Base-by-base conservation (phyloP, 805 yeast species). In the Maudiozyma serrabonitensis region DNA sequence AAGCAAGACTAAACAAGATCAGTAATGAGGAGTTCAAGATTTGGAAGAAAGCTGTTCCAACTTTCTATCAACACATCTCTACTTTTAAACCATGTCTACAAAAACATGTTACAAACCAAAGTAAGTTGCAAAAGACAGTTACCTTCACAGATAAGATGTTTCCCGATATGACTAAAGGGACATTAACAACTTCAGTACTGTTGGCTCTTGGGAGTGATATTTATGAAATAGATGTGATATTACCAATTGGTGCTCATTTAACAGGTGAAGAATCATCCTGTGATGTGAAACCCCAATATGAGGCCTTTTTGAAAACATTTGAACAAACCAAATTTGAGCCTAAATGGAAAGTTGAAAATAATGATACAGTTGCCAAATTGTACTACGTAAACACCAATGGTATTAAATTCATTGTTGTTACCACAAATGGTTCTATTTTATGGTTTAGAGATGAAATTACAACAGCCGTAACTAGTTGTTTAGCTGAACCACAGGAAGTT, bases 1-100 rank as follows among this genome's bases (percentile, higher is more conserved):
- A 46, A 15, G 42, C 45, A 9, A 31, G 13, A 11, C 11, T 45
- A 15, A 65, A 65, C 49, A 84, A 84, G 60, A 66, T 82, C 9
- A 72, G 75, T 52, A 85, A 85, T 58, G 95, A 85, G 65, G 93
- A 85, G 67, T 84, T 76, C 71, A 79, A 79, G 57, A 77, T 73
- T 18, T 87, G 96, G 96, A 87, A 87, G 63, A 86, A 87, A 59
- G 78, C 91, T 1, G 82, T 85, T 13, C 95, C 95, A 3, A 71
- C 85, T 55, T 70, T 87, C 52, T 87, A 87, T 65, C 58, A 62
- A 45, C 68, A 66, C 44, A 64, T 66, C 15, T 58, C 64, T 6
- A 60, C 71, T 16, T 64, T 69, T 21, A 69, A 64, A 45, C 69
- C 74, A 6, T 67, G 64, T 48, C 62, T 66, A 15, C 64, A 65